Evolutionary conservation across 2,329 filamentous ascomycete genomes (phyloP).

Genomic region (Colletotrichum graminicola): DNA sequence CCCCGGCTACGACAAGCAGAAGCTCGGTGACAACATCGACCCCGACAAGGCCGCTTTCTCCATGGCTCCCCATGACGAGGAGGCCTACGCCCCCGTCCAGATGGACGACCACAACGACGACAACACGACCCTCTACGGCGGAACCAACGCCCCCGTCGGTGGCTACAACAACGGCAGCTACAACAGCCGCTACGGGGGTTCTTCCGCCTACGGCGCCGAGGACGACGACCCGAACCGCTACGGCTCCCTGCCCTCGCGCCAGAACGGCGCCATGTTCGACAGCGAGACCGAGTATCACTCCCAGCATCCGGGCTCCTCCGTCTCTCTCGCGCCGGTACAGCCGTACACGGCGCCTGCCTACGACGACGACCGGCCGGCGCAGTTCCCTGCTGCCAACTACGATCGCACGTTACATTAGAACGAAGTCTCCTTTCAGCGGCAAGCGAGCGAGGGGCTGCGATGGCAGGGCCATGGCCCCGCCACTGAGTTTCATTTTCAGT

Average conservation of each 20-base stretch:
- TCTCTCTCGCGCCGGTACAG: slow-evolving; percentile 48
- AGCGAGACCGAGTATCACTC: slow-evolving; percentile 63
- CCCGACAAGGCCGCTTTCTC: slow-evolving; percentile 78
- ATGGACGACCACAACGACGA: slow-evolving; percentile 63
- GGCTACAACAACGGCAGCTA: slow-evolving; percentile 52
- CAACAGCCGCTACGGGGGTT: slow-evolving; percentile 51
- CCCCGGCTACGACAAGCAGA: slow-evolving; percentile 69
- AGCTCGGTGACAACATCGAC: slow-evolving; percentile 67
- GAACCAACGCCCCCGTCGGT: slow-evolving; percentile 46
- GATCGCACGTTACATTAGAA: slow-evolving; percentile 53
- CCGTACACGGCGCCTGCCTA: slow-evolving; percentile 51
- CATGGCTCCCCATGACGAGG: slow-evolving; percentile 75
- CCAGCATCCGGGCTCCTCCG: slow-evolving; percentile 49
- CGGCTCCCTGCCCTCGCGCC: slow-evolving; percentile 53
- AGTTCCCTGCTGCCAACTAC: slow-evolving; percentile 71
- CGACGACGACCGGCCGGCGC: slow-evolving; percentile 58
- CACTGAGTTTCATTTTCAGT: not conserved
- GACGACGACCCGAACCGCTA: slow-evolving; percentile 56
- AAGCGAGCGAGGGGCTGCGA: not conserved
- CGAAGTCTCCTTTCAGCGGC: not conserved
- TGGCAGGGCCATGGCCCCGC: slow-evolving; percentile 19
- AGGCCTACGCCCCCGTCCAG: slow-evolving; percentile 73
- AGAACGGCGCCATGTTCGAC: slow-evolving; percentile 60
- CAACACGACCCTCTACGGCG: slow-evolving; percentile 51
- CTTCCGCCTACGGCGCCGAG: slow-evolving; percentile 45